Evolutionary conservation across 2,329 filamentous ascomycete genomes (phyloP).

Genomic region (Penicillium fuscoglaucum): DNA sequence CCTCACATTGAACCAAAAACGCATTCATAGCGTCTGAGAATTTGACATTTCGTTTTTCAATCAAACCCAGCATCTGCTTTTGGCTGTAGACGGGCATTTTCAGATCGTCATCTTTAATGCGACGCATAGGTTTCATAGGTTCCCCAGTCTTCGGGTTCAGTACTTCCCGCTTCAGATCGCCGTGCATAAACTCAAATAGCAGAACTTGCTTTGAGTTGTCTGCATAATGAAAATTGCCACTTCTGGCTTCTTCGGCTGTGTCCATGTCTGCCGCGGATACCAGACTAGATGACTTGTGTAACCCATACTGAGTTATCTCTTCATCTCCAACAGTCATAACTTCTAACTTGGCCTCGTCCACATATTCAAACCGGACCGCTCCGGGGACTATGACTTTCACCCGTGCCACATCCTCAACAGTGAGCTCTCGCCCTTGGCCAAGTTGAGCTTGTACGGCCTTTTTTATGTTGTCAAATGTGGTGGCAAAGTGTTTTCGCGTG

Average conservation of each 20-base stretch:
- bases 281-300: conserved; percentile 50
- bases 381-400: conserved; percentile 76
- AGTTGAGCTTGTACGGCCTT: conserved; percentile 81
- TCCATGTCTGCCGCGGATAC: conserved; percentile 19
- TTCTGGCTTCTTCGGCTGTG: conserved; percentile 30
- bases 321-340: conserved; percentile 64
- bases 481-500: conserved; percentile 86
- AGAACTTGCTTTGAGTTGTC: conserved; percentile 64
- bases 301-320: conserved; percentile 64
- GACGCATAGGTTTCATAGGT: conserved; percentile 65
- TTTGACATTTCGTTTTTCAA: conserved; percentile 84
- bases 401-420: conserved; percentile 75
- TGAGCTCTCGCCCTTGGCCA: conserved; percentile 60
- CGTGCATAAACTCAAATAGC: conserved; percentile 90
- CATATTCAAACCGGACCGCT: conserved; percentile 79
- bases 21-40: conserved; percentile 74
- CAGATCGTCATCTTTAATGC: conserved; percentile 72
- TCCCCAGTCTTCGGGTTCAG: conserved; percentile 71
- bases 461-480: conserved; percentile 86
- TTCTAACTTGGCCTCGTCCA: conserved; percentile 80
- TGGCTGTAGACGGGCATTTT: conserved; percentile 93
- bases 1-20: conserved; percentile 74
- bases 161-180: conserved; percentile 81
- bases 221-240: conserved; percentile 33
- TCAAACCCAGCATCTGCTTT: conserved; percentile 84